Evolutionary conservation across 2,329 filamentous ascomycete species (phyloP), one percentile per base, ranked within the genome.

Genomic region (Penicillium brevicompactum): DNA sequence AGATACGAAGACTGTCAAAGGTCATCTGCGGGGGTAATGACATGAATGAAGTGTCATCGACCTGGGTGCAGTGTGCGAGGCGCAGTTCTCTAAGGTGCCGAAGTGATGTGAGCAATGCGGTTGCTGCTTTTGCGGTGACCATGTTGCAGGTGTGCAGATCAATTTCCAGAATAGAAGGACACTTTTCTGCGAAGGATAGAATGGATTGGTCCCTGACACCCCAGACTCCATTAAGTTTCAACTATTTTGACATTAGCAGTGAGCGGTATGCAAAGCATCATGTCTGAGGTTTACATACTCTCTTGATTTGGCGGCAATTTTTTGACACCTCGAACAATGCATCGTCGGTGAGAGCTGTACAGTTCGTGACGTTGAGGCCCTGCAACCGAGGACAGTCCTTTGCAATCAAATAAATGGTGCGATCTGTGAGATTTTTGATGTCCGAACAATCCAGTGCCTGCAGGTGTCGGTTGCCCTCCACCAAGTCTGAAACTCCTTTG

Each of bases 161-260:
- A 58, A 99, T 96, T 74, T 99, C 94, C 59, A 99, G 87, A 31
- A 99, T 92, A 63, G 96, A 93, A 11, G 87, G 90, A 71, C 93
- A 97, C 74, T 95, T 85, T 44, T 87, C 81, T 5, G 94, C 93
- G 70, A 99, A 95, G 3, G 92, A 90, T 55, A 90, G 80, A 60
- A 97, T 87, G 6, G 92, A 88, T 46, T 83, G 81, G 70, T 97
- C 91, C 38, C 89, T 91, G 32, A 97, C 79, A 74, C 96, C 89
- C n/a, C 77, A 75, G 70, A 94, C 96, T 54, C 92, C 90, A 74
- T 97, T 99, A 58, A 99, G 83, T 84, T 99, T 99, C 63, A 99
- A 83, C 86, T 94, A 66, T 16, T 22, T 21, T 11, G 5, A 27
- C 43, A 14, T 53, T 53, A 53, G 51, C 21, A n/a, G 14, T 38